phyloP scores from a whole-genome alignment of 495 filamentous ascomycete genomes.

The Peziza echinospora region DNA sequence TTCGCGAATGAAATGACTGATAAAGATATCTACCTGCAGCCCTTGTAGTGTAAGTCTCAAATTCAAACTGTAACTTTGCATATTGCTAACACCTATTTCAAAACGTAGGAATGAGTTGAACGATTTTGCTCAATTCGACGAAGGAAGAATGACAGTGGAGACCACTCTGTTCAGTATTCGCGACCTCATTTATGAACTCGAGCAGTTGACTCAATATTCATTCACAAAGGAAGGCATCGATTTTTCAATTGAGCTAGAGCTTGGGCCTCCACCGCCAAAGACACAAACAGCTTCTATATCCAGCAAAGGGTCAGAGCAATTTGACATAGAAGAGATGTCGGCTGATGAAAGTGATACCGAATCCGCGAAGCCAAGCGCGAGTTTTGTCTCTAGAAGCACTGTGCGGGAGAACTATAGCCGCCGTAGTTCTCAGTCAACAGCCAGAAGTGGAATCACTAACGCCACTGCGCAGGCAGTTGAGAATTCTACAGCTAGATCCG shows the following conservation, averaged over 20 bases:
- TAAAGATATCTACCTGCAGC: too few relatives aligned
- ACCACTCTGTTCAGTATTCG: conserved; percentile 7
- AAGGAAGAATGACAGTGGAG: conserved; percentile 2
- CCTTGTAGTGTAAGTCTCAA: background rate
- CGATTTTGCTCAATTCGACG: conserved; percentile 13
- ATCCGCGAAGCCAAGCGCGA: background rate
- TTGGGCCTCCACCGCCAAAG: too few relatives aligned
- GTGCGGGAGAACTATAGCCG: too few relatives aligned
- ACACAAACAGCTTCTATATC: too few relatives aligned
- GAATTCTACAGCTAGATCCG: too few relatives aligned
- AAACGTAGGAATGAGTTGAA: conserved; percentile 15
- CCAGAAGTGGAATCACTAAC: background rate
- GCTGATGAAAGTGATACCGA: background rate
- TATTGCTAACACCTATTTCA: too few relatives aligned
- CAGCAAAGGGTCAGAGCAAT: background rate
- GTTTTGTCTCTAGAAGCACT: too few relatives aligned
- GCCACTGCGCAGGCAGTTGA: background rate
- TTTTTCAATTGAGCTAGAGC: too few relatives aligned
- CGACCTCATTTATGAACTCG: conserved; percentile 9
- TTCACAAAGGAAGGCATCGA: conserved; percentile 10
- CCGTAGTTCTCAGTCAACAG: too few relatives aligned
- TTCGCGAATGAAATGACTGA: too few relatives aligned
- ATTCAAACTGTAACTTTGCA: too few relatives aligned
- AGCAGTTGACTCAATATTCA: conserved; percentile 6
- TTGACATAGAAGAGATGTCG: background rate